Percentiles rank a stretch among this genome's conserved stretches.
Evolutionary conservation across 768 basidiomycete species (phyloP).

Genomic region (Rhodotorula taiwanensis): DNA sequence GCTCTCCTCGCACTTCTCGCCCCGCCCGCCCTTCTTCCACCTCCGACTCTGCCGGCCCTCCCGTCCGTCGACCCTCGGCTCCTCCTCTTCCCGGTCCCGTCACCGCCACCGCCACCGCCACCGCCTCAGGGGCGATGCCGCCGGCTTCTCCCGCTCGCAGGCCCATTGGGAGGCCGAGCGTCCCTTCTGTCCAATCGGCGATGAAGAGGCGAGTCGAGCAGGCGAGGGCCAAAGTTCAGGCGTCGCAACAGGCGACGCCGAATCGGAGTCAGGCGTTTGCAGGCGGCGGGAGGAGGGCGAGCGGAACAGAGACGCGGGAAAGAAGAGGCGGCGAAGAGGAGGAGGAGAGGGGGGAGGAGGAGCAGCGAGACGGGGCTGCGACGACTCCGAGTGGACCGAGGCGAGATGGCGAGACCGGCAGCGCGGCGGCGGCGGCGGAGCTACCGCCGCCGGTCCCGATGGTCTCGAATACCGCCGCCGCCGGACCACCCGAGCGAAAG

Average conservation of each 20-base stretch:
- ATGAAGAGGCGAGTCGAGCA: too few species aligned
- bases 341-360: not conserved
- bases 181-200: not conserved
- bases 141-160: not conserved
- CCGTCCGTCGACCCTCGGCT: not conserved
- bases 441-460: not conserved
- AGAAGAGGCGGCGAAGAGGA: too few species aligned
- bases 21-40: not conserved
- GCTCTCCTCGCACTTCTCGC: too few species aligned
- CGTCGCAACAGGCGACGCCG: too few species aligned
- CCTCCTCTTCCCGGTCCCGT: not conserved
- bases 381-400: too few species aligned
- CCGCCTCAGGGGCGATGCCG: not conserved
- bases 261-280: too few species aligned
- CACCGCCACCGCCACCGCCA: not conserved
- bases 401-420: not conserved
- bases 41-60: not conserved
- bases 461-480: not conserved
- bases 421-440: not conserved
- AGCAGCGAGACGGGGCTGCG: not conserved
- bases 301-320: too few species aligned
- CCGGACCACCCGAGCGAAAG: not conserved
- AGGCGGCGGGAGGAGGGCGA: too few species aligned
- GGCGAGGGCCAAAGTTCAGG: too few species aligned
- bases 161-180: not conserved